Base-by-base conservation (phyloP, 2,329 filamentous ascomycete genomes). In the Fusarium solani-melongenae region DNA sequence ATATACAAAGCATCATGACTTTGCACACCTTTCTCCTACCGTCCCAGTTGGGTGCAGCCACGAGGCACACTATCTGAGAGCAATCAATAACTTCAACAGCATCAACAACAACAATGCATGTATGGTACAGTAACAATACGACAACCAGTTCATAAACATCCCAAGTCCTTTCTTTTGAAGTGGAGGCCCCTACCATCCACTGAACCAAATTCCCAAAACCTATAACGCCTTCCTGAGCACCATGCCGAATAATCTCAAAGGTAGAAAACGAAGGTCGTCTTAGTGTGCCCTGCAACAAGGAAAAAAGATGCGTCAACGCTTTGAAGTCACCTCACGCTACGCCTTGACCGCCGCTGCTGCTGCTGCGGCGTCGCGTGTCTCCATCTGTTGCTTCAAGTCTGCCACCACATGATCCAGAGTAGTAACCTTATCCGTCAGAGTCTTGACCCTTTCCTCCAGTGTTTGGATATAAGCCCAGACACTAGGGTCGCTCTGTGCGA, bases 391-490 rank as follows among this genome's bases (percentile, higher is more conserved):
- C 70, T 81, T 83, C 53, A 83, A 65, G 8, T 67, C 71, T 14
- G 77, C 70, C 31, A 83, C 79, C 61, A 82, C 81, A 24, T 81
- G 76, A 41, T 83, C 82, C 20, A 83, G 78, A 53, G 72, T 73
- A 9, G 73, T 63, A 15, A 84, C 78, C 66, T 79, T 82, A 10
- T 84, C 82, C 3, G 79, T 77, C 22, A 84, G 70, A 33, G 73
- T 74, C 70, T 83, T 84, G 57, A 84, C 77, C 69, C 82, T 83
- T 14, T 90, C 88, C 78, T 96, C 93, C 58, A 96, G 84, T 20
- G 87, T 88, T 65, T 94, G 91, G 36, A 95, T 89, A 77, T 94
- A 94, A 5, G 87, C 84, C 92, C 92, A 94, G 10, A 95, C 84
- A 46, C 90, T 91, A 71, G 90, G 86, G 59, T 91, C 89, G 20